Conservation (phyloP, 768 basidiomycete genomes). For the Lactarius trivialis region DNA sequence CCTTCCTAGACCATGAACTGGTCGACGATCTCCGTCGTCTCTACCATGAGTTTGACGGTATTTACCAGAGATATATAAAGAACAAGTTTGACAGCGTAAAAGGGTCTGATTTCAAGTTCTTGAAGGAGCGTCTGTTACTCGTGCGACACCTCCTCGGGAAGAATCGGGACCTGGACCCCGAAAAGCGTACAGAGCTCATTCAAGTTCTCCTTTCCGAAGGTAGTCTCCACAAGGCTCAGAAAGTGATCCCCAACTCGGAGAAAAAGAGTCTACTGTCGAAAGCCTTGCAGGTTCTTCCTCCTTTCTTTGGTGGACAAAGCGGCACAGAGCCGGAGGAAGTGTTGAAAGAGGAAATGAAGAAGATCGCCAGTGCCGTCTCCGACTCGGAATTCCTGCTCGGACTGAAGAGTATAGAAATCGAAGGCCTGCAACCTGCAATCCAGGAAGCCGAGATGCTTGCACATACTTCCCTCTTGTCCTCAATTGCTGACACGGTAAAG, state of each 20-base stretch:
- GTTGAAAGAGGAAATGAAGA: conserved; percentile 4
- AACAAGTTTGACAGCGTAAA: not conserved
- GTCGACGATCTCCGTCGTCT: not conserved
- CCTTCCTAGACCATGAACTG: not conserved
- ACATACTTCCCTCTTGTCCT: not conserved
- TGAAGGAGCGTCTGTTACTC: not conserved
- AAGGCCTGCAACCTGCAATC: not conserved
- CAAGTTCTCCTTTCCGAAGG: not conserved
- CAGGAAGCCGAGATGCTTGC: not conserved
- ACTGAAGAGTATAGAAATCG: not conserved
- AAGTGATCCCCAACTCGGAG: not conserved
- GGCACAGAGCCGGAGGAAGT: not conserved
- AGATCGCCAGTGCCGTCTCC: not conserved
- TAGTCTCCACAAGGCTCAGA: not conserved
- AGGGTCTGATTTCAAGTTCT: not conserved
- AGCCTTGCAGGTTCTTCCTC: not conserved
- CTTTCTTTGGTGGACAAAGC: not conserved
- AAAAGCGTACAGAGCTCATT: not conserved
- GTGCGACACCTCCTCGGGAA: not conserved
- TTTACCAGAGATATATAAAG: not conserved
- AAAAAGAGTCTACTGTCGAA: not conserved
- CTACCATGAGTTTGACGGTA: not conserved
- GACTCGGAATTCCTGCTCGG: conserved; percentile 8
- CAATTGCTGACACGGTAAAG: not conserved
- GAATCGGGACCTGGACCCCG: not conserved